Evolutionary conservation across 805 yeast genomes (phyloP), one percentile per base, ranked within the genome.

Genomic region (Yueomyces sinensis): DNA sequence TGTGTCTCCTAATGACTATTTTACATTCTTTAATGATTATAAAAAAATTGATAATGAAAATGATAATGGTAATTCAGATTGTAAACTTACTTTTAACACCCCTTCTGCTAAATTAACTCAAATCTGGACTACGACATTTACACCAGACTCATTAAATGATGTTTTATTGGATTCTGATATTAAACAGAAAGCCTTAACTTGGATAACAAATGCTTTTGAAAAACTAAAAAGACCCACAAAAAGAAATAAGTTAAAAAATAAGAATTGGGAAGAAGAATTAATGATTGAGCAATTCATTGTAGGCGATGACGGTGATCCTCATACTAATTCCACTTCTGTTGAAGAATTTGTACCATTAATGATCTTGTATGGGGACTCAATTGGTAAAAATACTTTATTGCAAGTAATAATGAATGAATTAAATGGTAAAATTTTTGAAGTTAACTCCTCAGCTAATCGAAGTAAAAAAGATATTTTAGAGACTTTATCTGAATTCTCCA

Each of bases 351-450:
- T 74, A 1, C 89, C 91, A 0, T 49, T 81, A 3, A 55, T 80
- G 50, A 70, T 82, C 11, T 46, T 83, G 3, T 61, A 66, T 37
- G 98, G 98, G 0, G 50, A 65, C 0, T 94, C 94, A 0, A 63
- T 72, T 9, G 93, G 95, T 3, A 89, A 89, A 51, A 77, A 91
- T 1, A 66, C 84, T 0, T 56, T 86, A 0, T 64, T 89, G 0
- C 71, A 81, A 42, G 72, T 93, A 0, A 68, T 78, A 3, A 73
- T 80, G 49, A 61, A 70, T 9, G 74, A 72, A 31, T 42, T 76
- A 9, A 61, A 64, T 15, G 87, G 87, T 0, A 81, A 76, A 44
- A 80, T 87, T 3, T 78, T 81, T 51, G 97, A 89, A 51, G 64
- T 87, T 20, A 83, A 82, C 52, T 63, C 86, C 0, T 72, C 84